These are phyloP conservation scores for Panellus pusillus DNA, from an alignment of 768 basidiomycete genomes.

Conservation along the genomic window DNA sequence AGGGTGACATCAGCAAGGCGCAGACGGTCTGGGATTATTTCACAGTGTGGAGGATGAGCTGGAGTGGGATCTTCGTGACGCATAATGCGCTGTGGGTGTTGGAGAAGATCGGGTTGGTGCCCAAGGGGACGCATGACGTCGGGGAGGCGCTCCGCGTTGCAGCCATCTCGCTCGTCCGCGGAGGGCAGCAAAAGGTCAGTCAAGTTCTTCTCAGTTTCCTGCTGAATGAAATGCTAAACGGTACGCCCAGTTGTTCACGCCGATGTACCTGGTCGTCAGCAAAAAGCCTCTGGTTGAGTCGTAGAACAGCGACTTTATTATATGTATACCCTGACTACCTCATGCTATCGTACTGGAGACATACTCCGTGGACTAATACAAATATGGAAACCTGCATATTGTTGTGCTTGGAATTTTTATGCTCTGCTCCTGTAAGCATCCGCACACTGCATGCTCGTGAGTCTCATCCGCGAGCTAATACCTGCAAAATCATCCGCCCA, in stretches of 20 bases:
- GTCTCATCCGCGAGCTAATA: constrained; percentile 10
- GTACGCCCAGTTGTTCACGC: constrained; percentile 47
- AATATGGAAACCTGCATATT: neutral
- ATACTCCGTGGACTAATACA: neutral
- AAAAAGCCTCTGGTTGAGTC: constrained; percentile 9
- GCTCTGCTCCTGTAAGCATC: neutral
- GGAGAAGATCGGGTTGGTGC: constrained; percentile 78
- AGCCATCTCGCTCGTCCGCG: constrained; percentile 54
- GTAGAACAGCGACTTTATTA: neutral
- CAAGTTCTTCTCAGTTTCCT: neutral
- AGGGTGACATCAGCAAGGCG: constrained; percentile 89
- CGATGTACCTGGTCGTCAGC: constrained; percentile 53
- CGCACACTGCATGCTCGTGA: constrained; percentile 11
- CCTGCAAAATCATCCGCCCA: constrained; percentile 7
- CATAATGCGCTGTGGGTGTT: constrained; percentile 76
- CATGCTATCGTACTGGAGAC: neutral
- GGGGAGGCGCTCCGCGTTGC: constrained; percentile 65
- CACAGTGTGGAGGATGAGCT: constrained; percentile 88
- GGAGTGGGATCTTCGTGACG: constrained; percentile 80
- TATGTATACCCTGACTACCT: neutral
- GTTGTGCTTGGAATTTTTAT: neutral
- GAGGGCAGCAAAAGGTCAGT: constrained; percentile 61
- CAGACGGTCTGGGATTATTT: constrained; percentile 93
- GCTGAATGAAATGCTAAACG: constrained; percentile 28
- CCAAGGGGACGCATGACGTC: constrained; percentile 91